phyloP scores from a whole-genome alignment of 495 filamentous ascomycete species.

The Bacidia rubella region DNA sequence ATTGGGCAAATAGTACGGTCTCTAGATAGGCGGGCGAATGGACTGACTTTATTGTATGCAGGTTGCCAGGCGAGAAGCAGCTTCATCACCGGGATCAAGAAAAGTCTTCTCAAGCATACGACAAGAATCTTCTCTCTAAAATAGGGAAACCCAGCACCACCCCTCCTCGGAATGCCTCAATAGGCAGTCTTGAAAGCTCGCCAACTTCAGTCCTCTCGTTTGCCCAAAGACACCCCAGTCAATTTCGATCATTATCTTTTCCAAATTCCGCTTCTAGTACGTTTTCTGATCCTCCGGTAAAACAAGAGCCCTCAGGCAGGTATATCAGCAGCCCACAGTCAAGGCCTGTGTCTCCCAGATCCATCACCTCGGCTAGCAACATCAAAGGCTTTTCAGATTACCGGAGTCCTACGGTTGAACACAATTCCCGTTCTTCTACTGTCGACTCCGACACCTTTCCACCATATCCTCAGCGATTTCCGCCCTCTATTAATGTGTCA shows the following conservation, averaged over 20 bases:
- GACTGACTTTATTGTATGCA: slow-evolving; percentile 20
- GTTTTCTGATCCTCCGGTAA: slow-evolving; percentile 14
- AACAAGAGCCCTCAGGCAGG: slow-evolving; percentile 11
- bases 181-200: slow-evolving; percentile 30
- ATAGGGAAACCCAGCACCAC: slow-evolving; percentile 48
- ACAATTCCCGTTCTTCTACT: slow-evolving; percentile 32
- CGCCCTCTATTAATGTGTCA: slow-evolving; percentile 14
- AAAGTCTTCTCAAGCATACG: slow-evolving; percentile 58
- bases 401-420: slow-evolving; percentile 38
- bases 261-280: slow-evolving; percentile 24
- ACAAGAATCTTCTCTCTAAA: slow-evolving; percentile 65
- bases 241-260: slow-evolving; percentile 20
- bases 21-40: not conserved
- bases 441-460: slow-evolving; percentile 28
- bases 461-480: slow-evolving; percentile 23
- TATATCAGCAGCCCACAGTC: slow-evolving; percentile 29
- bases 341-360: slow-evolving; percentile 31
- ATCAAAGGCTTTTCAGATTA: slow-evolving; percentile 29
- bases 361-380: slow-evolving; percentile 8
- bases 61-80: slow-evolving; percentile 45
- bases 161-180: slow-evolving; percentile 37
- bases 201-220: slow-evolving; percentile 30
- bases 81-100: slow-evolving; percentile 42
- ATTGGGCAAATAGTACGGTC: not conserved
- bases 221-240: slow-evolving; percentile 13